phyloP scores from a whole-genome alignment of 805 yeast species.

The Saccharomycopsis babjevae region DNA sequence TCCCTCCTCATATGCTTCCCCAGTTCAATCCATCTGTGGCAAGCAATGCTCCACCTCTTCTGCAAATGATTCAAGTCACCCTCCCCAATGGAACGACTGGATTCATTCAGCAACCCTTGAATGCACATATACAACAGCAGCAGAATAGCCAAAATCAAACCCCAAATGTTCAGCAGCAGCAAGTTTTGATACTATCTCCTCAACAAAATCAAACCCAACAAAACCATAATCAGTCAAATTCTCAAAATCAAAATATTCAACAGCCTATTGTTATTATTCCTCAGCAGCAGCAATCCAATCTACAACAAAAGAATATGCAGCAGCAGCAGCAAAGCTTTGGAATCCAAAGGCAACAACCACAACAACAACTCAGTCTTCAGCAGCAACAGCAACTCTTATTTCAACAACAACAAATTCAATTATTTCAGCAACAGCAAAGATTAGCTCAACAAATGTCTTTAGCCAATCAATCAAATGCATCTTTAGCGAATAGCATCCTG shows the following conservation, averaged over 20 bases:
- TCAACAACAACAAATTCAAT: background rate
- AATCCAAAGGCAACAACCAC: constrained; percentile 1
- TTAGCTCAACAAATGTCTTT: background rate
- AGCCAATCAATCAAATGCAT: background rate
- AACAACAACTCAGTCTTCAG: background rate
- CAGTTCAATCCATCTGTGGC: background rate
- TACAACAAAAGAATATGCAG: background rate
- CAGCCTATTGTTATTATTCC: background rate
- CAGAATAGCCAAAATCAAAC: background rate
- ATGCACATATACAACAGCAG: background rate
- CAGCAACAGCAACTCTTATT: constrained; percentile 3
- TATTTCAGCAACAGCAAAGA: constrained; percentile 2
- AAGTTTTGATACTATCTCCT: background rate
- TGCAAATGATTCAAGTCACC: background rate
- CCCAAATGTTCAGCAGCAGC: background rate
- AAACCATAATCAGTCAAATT: background rate
- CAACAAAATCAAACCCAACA: constrained; percentile 1
- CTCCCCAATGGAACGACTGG: constrained; percentile 1
- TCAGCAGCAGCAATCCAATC: background rate
- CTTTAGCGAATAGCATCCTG: background rate
- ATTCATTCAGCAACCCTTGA: background rate
- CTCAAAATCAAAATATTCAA: background rate
- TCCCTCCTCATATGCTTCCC: background rate
- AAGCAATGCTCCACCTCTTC: background rate
- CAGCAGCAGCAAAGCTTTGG: background rate